Evolutionary conservation across 192 early-diverging fungal species (phyloP).

Genomic region (Coemansia sp.): DNA sequence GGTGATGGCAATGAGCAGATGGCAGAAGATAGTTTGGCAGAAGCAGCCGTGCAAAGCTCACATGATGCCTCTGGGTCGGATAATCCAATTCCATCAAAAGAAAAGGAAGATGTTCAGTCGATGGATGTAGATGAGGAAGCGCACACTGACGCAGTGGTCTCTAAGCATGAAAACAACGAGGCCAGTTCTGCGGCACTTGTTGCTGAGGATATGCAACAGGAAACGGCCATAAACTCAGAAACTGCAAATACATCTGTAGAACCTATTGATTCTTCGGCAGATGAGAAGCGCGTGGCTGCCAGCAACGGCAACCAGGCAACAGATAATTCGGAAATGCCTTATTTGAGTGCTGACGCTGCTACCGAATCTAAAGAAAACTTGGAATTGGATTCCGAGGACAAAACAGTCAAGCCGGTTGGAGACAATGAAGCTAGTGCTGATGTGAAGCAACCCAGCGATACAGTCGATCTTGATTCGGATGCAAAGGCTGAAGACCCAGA

Average conservation of each 20-base stretch:
- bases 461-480: too few species aligned
- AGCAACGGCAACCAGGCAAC: background rate
- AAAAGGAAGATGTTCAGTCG: background rate
- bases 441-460: too few species aligned
- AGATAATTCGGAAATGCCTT: too few species aligned
- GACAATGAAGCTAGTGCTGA: too few species aligned
- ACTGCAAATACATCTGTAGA: background rate
- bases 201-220: background rate
- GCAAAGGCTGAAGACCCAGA: background rate
- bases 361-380: too few species aligned
- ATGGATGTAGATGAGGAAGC: conserved; percentile 35
- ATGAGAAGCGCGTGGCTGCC: background rate
- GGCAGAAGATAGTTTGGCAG: background rate
- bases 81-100: background rate
- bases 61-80: too few species aligned
- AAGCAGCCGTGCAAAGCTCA: background rate
- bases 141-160: background rate
- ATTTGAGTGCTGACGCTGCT: too few species aligned
- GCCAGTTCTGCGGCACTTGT: background rate
- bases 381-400: too few species aligned
- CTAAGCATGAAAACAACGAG: background rate
- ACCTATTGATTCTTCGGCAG: background rate
- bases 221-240: background rate
- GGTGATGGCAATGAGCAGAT: background rate
- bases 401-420: too few species aligned